Percentiles rank a stretch among this genome's conserved stretches.
Evolutionary conservation across 2,329 filamentous ascomycete species (phyloP).

Genomic region (Coniosporium tulheliwenetii): DNA sequence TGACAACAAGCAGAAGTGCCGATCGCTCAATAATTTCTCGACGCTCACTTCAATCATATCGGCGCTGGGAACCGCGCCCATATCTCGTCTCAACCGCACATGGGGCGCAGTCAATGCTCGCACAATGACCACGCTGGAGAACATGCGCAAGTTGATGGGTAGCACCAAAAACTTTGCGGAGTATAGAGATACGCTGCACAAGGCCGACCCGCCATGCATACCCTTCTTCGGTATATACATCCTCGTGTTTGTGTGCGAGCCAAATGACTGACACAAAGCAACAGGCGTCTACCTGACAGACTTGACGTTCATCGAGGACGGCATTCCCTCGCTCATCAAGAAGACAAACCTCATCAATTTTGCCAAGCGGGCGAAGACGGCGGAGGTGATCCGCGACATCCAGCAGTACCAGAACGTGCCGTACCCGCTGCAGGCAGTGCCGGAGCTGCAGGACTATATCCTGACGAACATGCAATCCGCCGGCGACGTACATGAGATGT

Average conservation of each 20-base stretch:
- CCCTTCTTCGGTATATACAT: constrained; percentile 73
- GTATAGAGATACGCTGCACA: constrained; percentile 84
- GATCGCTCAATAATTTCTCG: constrained; percentile 86
- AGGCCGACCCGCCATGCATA: constrained; percentile 90
- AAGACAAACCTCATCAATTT: constrained; percentile 97
- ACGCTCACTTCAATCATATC: constrained; percentile 96
- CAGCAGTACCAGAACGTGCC: constrained; percentile 97
- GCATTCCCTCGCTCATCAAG: constrained; percentile 90
- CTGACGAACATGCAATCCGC: constrained; percentile 90
- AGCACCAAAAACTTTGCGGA: constrained; percentile 97
- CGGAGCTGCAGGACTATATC: constrained; percentile 92
- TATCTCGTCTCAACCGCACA: constrained; percentile 81
- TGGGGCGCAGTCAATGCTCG: constrained; percentile 88
- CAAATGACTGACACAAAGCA: background rate
- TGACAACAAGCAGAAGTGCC: constrained; percentile 58
- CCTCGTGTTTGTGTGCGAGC: background rate
- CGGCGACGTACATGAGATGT: constrained; percentile 97
- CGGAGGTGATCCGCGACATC: constrained; percentile 95
- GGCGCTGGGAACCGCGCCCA: constrained; percentile 82
- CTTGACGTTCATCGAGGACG: constrained; percentile 95
- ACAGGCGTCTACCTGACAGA: constrained; percentile 90
- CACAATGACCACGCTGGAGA: constrained; percentile 65
- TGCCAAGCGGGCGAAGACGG: constrained; percentile 93
- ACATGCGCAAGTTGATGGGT: constrained; percentile 87
- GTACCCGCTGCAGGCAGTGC: constrained; percentile 79